Conservation (phyloP, 495 filamentous ascomycete species). For the Copromyces sp. region DNA sequence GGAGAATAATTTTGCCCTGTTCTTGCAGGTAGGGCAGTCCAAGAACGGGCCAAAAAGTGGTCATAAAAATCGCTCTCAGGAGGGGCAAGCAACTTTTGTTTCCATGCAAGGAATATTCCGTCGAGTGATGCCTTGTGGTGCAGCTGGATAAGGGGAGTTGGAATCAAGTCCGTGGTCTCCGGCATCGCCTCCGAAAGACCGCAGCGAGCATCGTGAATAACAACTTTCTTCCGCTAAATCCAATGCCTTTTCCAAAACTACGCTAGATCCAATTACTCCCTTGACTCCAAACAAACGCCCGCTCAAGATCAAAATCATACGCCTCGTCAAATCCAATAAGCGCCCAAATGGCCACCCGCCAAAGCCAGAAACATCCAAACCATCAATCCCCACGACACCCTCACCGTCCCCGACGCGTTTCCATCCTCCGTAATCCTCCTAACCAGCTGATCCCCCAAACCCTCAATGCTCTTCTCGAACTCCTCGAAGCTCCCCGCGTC, state of each 20-base stretch:
- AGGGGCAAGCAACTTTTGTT: not conserved
- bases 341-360: not conserved
- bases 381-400: not conserved
- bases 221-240: not conserved
- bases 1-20: not conserved
- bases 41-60: not conserved
- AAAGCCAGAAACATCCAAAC: not conserved
- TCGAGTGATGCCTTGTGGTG: not conserved
- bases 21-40: not conserved
- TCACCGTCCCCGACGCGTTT: not conserved
- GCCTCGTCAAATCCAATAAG: not conserved
- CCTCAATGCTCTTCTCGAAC: slow-evolving; percentile 41
- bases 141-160: not conserved
- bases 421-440: not conserved
- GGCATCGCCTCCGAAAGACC: not conserved
- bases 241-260: not conserved
- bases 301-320: not conserved
- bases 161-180: not conserved
- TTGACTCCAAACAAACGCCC: not conserved
- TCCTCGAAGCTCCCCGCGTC: slow-evolving; percentile 25
- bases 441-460: slow-evolving; percentile 34
- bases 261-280: not conserved
- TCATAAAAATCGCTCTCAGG: not conserved
- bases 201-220: not conserved
- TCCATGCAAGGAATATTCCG: not conserved